Base-by-base conservation (phyloP, 192 early-diverging fungal species). In the Rhizophlyctis rosea region DNA sequence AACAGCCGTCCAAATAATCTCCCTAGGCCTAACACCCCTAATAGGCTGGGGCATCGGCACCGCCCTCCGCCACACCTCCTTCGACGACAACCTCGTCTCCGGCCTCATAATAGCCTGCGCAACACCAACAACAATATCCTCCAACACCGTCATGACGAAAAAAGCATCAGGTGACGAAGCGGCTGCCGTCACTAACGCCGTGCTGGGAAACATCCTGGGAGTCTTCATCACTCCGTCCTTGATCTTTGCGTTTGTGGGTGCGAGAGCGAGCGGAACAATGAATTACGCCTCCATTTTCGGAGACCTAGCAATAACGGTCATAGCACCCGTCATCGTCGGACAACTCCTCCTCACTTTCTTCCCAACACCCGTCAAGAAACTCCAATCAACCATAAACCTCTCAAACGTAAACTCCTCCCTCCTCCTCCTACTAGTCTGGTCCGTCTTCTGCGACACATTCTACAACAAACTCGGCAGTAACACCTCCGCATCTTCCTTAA, bases 81-180 rank as follows among this genome's bases (percentile, higher is more conserved):
- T 90, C 31, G 81, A 87, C 57, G 61, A 61, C 1, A 77, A 75
- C 21, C 68, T 90, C 2, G 54, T 86, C 50, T 74, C 77, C 18
- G 88, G 88, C 4, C 64, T 90, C 39, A 75, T 88, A 13, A 81
- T 90, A 56, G 78, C 81, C 39, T 81, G 80, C 13, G 71, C 77
- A 5, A 86, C 81, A 3, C 88, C 88, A 0, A 90, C 88, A 0
- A 90, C 88, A 4, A 83, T 90, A 48, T 86, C 86, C 2, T 90
- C 88, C 16, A 90, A 90, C 65, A 85, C 87, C 4, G 78, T 90
- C 57, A 90, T 90, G 88, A 90, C 88, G 18, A 81, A 81, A 59
- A 81, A 84, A 48, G 84, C 86, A 31, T 49, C 62, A 23, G 88
- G 88, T 23, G 87, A 81, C 56, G 88, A 88, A 54, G 78, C 86